Evolutionary conservation across 2,329 filamentous ascomycete species (phyloP).

Genomic region (Fusarium subtropicale): DNA sequence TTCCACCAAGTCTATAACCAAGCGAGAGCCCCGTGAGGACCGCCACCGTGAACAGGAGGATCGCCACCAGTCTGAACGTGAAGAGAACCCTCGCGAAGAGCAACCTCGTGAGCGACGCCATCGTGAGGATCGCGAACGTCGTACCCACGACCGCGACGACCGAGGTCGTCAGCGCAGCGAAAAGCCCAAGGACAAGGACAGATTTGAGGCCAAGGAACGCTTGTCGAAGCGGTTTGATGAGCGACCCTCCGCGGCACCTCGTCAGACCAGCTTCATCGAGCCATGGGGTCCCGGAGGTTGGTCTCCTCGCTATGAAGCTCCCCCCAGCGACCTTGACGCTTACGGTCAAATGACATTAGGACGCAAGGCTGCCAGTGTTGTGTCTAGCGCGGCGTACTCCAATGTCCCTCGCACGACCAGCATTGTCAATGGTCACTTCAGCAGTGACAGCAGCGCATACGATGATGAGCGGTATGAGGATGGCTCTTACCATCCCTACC

Average conservation of each 20-base stretch:
- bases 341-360: constrained; percentile 46
- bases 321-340: constrained; percentile 45
- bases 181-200: constrained; percentile 48
- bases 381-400: constrained; percentile 43
- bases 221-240: constrained; percentile 55
- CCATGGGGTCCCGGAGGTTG: constrained; percentile 51
- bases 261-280: constrained; percentile 52
- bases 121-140: constrained; percentile 44
- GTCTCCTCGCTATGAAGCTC: constrained; percentile 45
- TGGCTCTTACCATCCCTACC: constrained; percentile 53
- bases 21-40: constrained; percentile 46
- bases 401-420: constrained; percentile 49
- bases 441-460: constrained; percentile 48
- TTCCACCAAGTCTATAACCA: constrained; percentile 39
- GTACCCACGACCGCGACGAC: constrained; percentile 44
- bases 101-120: constrained; percentile 35
- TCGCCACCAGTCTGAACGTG: constrained; percentile 38
- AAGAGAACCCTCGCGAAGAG: constrained; percentile 41
- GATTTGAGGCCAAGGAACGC: constrained; percentile 51
- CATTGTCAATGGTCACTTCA: constrained; percentile 47
- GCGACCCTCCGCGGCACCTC: constrained; percentile 44
- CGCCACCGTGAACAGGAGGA: constrained; percentile 42
- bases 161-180: constrained; percentile 39
- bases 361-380: constrained; percentile 45
- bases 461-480: constrained; percentile 51